phyloP scores from a whole-genome alignment of 495 filamentous ascomycete species.

The Daldinia childiae region DNA sequence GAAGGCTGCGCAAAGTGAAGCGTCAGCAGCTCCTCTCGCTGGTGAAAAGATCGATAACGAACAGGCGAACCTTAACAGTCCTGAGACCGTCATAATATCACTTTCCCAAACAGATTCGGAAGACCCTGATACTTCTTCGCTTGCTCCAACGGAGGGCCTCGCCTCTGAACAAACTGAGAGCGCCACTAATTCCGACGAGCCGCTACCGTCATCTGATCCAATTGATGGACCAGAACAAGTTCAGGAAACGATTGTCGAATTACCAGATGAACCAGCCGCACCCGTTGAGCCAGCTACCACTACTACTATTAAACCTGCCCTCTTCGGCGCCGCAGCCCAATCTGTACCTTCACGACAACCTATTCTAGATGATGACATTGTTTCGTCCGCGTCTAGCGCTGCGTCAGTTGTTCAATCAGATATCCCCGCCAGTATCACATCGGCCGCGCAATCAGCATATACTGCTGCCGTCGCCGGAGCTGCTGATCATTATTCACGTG shows the following conservation, averaged over 20 bases:
- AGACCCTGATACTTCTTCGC: conserved; percentile 27
- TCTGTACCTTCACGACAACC: conserved; percentile 52
- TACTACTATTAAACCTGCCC: conserved; percentile 52
- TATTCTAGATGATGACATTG: conserved; percentile 52
- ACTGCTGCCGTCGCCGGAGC: conserved; percentile 67
- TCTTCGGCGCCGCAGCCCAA: conserved; percentile 58
- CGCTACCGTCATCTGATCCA: conserved; percentile 24
- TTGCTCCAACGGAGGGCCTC: conserved; percentile 30
- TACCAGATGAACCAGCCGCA: conserved; percentile 31
- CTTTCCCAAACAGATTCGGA: conserved; percentile 28
- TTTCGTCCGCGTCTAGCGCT: conserved; percentile 66
- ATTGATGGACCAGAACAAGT: conserved; percentile 42
- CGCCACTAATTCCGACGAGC: conserved; percentile 24
- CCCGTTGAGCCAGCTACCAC: conserved; percentile 27
- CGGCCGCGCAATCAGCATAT: conserved; percentile 67
- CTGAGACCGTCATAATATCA: conserved; percentile 36
- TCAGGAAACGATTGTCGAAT: conserved; percentile 39
- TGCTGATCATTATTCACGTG: conserved; percentile 70
- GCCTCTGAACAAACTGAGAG: conserved; percentile 19
- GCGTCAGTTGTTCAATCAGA: conserved; percentile 69
- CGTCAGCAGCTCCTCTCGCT: conserved; percentile 28
- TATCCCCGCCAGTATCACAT: conserved; percentile 46
- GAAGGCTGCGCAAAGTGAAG: conserved; percentile 42
- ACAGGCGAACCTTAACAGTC: not conserved
- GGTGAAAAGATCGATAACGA: conserved; percentile 26